Evolutionary conservation across 2,329 filamentous ascomycete species (phyloP), one percentile per base, ranked within the genome.

Genomic region (Metarhizium robertsii): DNA sequence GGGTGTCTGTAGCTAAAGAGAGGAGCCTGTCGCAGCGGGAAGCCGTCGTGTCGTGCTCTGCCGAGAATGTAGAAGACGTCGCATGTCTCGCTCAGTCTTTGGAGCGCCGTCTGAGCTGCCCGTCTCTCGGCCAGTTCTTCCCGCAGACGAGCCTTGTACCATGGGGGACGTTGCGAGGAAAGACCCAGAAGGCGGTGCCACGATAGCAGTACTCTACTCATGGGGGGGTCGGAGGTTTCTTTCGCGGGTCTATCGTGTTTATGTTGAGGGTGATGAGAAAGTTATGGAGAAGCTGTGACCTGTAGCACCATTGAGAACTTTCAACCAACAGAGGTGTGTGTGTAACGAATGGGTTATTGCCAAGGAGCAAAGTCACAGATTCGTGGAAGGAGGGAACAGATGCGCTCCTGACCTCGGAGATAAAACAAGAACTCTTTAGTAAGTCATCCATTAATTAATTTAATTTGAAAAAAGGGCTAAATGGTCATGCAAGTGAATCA

Each of bases 11-110:
- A 7, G 16, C 53, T 38, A 34, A 69, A 65, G 1, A 50, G 57
- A 6, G 67, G 67, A 30, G 71, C 49, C 7, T 52, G 58, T 2
- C 65, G 59, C 49, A 73, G 58, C 10, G 65, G 61, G 53, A 66
- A 66, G 3, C 70, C 71, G 61, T 75, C 73, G 57, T 72, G 64
- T 2, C 58, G 62, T 20, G 74, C 69, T 53, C 74, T 65, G 61
- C 64, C 70, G 52, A 74, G 65, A 25, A 67, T 64, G 62, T 74
- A 76, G 51, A 75, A 67, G 30, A 76, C 71, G 56, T 77, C 73
- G 3, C 73, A 67, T 5, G 71, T 70, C 59, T 77, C 74, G 64
- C 73, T 76, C n/a, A 76, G 61, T 52, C 63, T 69, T 52, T 66
- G 56, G 53, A 65, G 59, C 14, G 25, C 47, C 4, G 64, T 69